Base-by-base conservation (phyloP, 768 basidiomycete genomes). In the Pleurotus ostreatus region DNA sequence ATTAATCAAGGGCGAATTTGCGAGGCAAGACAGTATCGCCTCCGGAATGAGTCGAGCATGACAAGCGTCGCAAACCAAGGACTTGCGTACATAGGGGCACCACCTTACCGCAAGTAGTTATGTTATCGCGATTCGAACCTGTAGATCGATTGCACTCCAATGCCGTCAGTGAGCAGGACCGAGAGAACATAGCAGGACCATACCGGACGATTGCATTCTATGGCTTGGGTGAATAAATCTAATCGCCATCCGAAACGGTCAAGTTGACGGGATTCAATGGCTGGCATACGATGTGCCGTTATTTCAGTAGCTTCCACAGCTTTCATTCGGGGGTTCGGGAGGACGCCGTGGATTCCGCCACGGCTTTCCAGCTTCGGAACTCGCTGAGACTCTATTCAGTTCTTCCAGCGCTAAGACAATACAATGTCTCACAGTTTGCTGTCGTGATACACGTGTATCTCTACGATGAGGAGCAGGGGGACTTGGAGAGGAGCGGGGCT, bases 391-490 rank as follows among this genome's bases (percentile, higher is more conserved):
- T 5, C 23, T 15, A 39, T 18, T 11, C 38, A n/a, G 25, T 18
- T 39, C 23, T 34, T 16, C 49, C 6, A 20, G n/a, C 25, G 16
- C 16, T n/a, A 34, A 16, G n/a, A 16, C 49, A n/a, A 15, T 20
- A 30, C 30, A 22, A 44, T 44, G 39, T 26, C 51, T 15, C 46
- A 18, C 46, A 53, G 41, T 39, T 39, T 39, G 37, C 51, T 18
- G 22, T 22, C 39, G 39, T 18, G 51, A 41, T 52, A 52, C 51
- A 52, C 51, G 51, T 53, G 51, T 53, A 47, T 44, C 41, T 0
- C 8, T 30, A 6, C 7, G n/a, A 12, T 9, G 22, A 18, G 16
- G 20, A 41, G 39, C 18, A 23, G 26, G 9, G 30, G 30, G 11
- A 34, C 30, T 34, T 11, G 30, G 11, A 25, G 15, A 49, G 48